Evolutionary conservation across 73 alveolate genomes (phyloP).

Genomic region (Breviolum minutum): DNA sequence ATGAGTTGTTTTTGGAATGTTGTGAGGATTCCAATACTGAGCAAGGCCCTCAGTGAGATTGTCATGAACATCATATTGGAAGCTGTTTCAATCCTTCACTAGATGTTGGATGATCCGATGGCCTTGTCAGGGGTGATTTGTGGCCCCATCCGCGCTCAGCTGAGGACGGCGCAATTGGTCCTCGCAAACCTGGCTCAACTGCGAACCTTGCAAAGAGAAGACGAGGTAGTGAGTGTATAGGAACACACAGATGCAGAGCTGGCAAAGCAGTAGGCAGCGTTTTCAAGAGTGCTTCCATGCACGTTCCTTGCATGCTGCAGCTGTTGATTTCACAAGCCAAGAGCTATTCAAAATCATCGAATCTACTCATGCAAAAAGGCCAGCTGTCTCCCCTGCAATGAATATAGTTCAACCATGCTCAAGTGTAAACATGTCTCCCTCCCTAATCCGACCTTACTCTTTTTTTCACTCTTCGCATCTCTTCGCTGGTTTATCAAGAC

Average conservation of each 20-base stretch:
- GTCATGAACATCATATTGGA: background rate
- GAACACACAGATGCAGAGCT: background rate
- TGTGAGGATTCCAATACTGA: no score
- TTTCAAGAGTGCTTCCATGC: no score
- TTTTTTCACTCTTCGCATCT: no score
- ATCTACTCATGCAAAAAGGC: background rate
- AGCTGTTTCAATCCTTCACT: background rate
- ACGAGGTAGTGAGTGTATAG: background rate
- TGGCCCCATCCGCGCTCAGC: background rate
- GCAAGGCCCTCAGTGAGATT: no score
- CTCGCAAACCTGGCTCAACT: conserved; percentile 53
- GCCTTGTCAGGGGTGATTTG: background rate
- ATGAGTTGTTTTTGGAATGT: no score
- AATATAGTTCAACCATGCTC: background rate
- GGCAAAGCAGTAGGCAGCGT: no score
- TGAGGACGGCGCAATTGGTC: conserved; percentile 55
- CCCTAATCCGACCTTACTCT: no score
- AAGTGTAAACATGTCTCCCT: background rate
- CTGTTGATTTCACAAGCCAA: no score
- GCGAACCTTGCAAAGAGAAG: conserved; percentile 37
- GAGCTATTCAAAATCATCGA: background rate
- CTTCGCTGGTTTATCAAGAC: no score
- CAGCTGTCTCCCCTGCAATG: background rate
- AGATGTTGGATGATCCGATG: background rate
- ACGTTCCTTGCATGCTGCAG: no score